Evolutionary conservation across 1,139 yeast genomes (phyloP), one percentile per base, ranked within the genome.

Genomic region (Magnusiomyces sp.): DNA sequence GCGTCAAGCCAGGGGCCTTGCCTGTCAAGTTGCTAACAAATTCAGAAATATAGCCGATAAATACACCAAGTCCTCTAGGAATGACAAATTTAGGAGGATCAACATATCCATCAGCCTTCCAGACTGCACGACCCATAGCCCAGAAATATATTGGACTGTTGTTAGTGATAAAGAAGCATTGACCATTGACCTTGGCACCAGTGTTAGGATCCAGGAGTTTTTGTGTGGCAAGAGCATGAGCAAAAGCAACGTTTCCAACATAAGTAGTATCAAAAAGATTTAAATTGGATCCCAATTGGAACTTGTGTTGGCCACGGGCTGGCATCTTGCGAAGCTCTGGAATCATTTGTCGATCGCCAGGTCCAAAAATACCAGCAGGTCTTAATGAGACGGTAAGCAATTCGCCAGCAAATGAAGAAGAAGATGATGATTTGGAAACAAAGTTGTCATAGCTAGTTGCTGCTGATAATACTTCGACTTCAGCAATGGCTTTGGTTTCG

Each of bases 161-260:
- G 64, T 94, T 94, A 14, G 98, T 92, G 55, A 94, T 73, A 61
- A 92, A 87, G 67, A 89, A 92, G 0, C 86, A 79, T 65, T 92
- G 86, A 44, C 98, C 98, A 7, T 87, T 83, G 31, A 92, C 80
- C 4, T 49, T 42, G 1, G 51, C 53, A 19, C 74, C 70, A 6
- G 66, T 55, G 14, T 59, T 53, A 1, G 76, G 69, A 48, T 74
- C 71, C 49, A 88, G 68, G 17, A 90, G 69, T 66, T 81, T 81
- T 59, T 83, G 72, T 2, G 97, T 95, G 1, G 97, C 98, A 50
- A 92, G 72, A 9, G 92, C 89, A 67, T 94, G 99, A 5, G 97
- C 83, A 68, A 89, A 95, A 0, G 98, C 98, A 20, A 94, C 97
- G 66, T 94, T 94, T n/a, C 97, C 97, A n/a, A 85, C 98, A 62